Percentiles rank a stretch among this genome's conserved stretches.
Evolutionary conservation across 1,284 basidiomycete genomes (phyloP).

Genomic region (Ustilago lituana): DNA sequence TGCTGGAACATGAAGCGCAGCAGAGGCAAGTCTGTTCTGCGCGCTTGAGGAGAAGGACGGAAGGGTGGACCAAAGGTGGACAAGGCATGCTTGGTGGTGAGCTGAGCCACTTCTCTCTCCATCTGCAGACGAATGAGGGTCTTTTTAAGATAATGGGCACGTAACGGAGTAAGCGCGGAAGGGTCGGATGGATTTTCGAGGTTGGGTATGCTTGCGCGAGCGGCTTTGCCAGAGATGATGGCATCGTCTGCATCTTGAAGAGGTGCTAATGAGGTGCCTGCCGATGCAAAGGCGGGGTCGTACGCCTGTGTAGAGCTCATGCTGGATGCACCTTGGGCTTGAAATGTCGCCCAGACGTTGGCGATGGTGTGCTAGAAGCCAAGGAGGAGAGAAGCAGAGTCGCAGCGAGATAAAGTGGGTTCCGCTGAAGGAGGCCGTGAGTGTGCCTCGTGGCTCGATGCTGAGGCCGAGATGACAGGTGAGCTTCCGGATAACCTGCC

Average conservation of each 20-base stretch:
- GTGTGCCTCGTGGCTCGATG: too few species aligned
- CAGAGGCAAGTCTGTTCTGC: slow-evolving; percentile 54
- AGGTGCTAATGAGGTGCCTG: slow-evolving; percentile 42
- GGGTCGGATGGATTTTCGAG: slow-evolving; percentile 36
- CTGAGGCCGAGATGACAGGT: too few species aligned
- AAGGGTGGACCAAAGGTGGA: slow-evolving; percentile 66
- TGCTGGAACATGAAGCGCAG: slow-evolving; percentile 65
- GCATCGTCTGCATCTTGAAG: slow-evolving; percentile 9
- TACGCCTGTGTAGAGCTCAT: slow-evolving; percentile 25
- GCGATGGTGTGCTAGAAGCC: too few species aligned
- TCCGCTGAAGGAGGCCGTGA: too few species aligned
- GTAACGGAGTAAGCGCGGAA: slow-evolving; percentile 77
- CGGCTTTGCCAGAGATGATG: slow-evolving; percentile 31
- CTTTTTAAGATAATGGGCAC: slow-evolving; percentile 95
- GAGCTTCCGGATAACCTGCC: too few species aligned
- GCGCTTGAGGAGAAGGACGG: slow-evolving; percentile 41
- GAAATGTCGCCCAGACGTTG: too few species aligned
- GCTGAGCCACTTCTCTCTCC: slow-evolving; percentile 70
- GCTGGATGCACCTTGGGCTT: not conserved
- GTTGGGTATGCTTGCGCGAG: slow-evolving; percentile 33
- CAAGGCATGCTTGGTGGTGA: slow-evolving; percentile 60
- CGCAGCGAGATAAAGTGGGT: too few species aligned
- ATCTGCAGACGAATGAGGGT: slow-evolving; percentile 85
- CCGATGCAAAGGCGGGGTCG: slow-evolving; percentile 48
- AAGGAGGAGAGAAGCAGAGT: too few species aligned